Percentiles rank a stretch among this genome's conserved stretches.
phyloP scores from a whole-genome alignment of 2,329 filamentous ascomycete species.

The Penicillium sp. region DNA sequence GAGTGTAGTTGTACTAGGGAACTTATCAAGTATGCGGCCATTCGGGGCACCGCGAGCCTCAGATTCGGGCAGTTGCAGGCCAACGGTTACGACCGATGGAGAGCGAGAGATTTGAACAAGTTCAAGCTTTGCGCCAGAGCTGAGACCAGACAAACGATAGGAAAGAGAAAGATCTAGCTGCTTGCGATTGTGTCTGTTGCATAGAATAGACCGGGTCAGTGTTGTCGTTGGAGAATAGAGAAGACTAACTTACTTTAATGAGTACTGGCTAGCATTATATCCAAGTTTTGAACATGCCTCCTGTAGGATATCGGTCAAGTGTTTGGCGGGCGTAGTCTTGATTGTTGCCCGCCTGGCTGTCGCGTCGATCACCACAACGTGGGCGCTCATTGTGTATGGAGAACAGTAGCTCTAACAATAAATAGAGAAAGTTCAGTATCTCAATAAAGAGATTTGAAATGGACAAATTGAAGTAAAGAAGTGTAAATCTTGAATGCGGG shows the following conservation, averaged over 20 bases:
- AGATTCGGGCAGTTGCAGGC: constrained; percentile 75
- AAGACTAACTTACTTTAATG: constrained; percentile 65
- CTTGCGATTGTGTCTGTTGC: constrained; percentile 72
- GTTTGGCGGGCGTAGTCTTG: constrained; percentile 78
- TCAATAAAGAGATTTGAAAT: background rate
- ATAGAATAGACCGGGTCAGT: constrained; percentile 10
- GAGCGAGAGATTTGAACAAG: constrained; percentile 84
- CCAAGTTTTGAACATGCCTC: constrained; percentile 85
- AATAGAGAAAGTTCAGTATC: background rate
- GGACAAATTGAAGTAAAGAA: background rate
- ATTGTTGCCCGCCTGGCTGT: constrained; percentile 73
- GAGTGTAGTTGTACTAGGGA: constrained; percentile 80
- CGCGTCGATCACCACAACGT: constrained; percentile 83
- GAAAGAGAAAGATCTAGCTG: constrained; percentile 79
- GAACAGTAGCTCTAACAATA: background rate
- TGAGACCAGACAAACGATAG: constrained; percentile 77
- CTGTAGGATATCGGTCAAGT: constrained; percentile 78
- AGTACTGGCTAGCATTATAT: constrained; percentile 68
- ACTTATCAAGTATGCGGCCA: constrained; percentile 74
- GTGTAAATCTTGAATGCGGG: constrained; percentile 1
- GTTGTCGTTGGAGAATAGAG: background rate
- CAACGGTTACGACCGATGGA: constrained; percentile 79
- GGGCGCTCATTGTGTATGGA: constrained; percentile 66
- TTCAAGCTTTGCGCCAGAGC: constrained; percentile 84
- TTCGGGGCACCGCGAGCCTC: constrained; percentile 63